Conservation (phyloP, 306 rosid genomes). For the Cotoneaster glaucophyllus region DNA sequence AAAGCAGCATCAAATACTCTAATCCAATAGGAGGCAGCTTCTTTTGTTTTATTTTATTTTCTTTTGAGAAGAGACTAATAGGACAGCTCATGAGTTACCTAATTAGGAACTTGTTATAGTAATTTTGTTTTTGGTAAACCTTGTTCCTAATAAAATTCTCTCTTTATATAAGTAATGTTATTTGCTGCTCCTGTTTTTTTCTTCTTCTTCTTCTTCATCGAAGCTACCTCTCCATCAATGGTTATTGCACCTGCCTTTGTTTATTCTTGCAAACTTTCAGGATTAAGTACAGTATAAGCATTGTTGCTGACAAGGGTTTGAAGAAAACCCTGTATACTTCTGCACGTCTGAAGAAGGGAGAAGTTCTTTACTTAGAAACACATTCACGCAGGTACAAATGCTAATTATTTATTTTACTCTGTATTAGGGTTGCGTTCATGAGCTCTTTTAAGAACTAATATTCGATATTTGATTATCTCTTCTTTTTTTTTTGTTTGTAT, state of each 20-base stretch:
- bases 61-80: too few relatives aligned
- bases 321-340: conserved; percentile 82
- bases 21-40: not conserved
- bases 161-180: too few relatives aligned
- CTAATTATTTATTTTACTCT: not conserved
- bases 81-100: too few relatives aligned
- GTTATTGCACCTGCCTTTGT: too few relatives aligned
- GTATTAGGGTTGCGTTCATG: not conserved
- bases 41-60: not conserved
- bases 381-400: conserved; percentile 67
- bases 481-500: not conserved
- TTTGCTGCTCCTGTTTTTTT: too few relatives aligned
- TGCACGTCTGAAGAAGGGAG: conserved; percentile 96
- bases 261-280: too few relatives aligned
- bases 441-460: not conserved
- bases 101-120: not conserved
- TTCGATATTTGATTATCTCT: not conserved
- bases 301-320: conserved; percentile 96
- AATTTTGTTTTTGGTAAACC: not conserved
- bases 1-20: not conserved
- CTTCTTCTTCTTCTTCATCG: not conserved
- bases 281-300: conserved; percentile 94
- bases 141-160: too few relatives aligned
- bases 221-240: too few relatives aligned
- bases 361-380: conserved; percentile 87